These are phyloP conservation scores for Spathaspora passalidarum DNA, from an alignment of 805 yeast species.

Conservation along the genomic window DNA sequence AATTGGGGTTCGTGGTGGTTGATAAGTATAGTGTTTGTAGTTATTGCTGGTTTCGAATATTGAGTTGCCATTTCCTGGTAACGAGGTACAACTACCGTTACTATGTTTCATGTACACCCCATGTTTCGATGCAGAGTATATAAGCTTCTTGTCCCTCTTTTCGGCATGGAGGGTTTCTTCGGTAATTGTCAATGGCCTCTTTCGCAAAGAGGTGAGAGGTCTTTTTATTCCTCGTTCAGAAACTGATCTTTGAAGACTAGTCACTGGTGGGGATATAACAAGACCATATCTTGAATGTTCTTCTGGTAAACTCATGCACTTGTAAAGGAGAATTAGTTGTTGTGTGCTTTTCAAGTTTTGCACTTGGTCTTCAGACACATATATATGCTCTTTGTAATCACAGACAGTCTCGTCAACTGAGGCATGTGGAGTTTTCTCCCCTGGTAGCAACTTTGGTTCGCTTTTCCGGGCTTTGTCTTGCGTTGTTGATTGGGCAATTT, in stretches of 20 bases:
- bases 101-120: background rate
- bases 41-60: background rate
- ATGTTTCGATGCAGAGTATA: background rate
- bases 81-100: background rate
- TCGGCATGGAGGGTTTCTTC: background rate
- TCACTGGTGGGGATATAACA: background rate
- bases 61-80: background rate
- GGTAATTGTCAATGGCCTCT: background rate
- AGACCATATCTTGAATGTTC: background rate
- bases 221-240: background rate
- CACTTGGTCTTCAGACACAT: background rate
- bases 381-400: background rate
- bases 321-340: background rate
- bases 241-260: background rate
- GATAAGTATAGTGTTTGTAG: too few species aligned
- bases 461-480: background rate
- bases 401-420: background rate
- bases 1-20: background rate
- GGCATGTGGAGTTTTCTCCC: background rate
- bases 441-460: too few species aligned
- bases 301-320: background rate
- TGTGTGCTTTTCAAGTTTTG: background rate
- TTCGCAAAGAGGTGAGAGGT: background rate
- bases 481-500: background rate
- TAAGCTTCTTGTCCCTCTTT: background rate